Conservation (phyloP, 139 green algal genomes). For the Eudorina sp. region DNA sequence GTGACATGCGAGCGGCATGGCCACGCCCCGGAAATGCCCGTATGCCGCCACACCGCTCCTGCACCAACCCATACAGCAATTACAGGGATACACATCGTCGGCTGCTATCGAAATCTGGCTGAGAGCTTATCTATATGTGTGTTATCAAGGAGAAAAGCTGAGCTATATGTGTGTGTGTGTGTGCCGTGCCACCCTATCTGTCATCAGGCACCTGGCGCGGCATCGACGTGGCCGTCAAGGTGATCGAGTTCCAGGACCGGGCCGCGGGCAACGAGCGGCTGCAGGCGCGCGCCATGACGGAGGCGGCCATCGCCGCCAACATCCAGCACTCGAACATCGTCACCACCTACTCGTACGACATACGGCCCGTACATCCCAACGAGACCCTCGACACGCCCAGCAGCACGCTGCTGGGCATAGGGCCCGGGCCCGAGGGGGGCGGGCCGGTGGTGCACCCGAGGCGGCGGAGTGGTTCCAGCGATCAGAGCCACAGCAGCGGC, state of each 20-base stretch:
- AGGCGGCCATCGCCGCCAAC: constrained; percentile 54
- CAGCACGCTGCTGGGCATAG: constrained; percentile 42
- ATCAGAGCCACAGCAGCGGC: constrained; percentile 20
- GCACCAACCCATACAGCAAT: too few relatives aligned
- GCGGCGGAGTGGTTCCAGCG: background rate
- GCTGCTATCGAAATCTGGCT: too few relatives aligned
- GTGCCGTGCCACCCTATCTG: too few relatives aligned
- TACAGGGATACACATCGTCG: too few relatives aligned
- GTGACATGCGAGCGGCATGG: too few relatives aligned
- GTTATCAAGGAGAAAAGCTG: too few relatives aligned
- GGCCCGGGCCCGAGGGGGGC: background rate
- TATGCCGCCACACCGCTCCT: too few relatives aligned
- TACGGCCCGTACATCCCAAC: background rate
- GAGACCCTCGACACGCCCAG: background rate
- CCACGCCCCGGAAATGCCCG: too few relatives aligned
- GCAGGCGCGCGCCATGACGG: constrained; percentile 39
- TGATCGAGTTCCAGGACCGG: constrained; percentile 47
- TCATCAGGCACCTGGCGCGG: constrained; percentile 51
- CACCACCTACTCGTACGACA: constrained; percentile 52
- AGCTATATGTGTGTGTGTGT: too few relatives aligned
- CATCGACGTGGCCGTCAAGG: constrained; percentile 55
- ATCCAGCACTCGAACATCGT: constrained; percentile 55
- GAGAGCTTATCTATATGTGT: too few relatives aligned
- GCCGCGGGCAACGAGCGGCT: constrained; percentile 14
- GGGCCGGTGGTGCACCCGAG: too few relatives aligned